Evolutionary conservation across 2,329 filamentous ascomycete genomes (phyloP), one percentile per base, ranked within the genome.

Genomic region (Penicillium paneum): DNA sequence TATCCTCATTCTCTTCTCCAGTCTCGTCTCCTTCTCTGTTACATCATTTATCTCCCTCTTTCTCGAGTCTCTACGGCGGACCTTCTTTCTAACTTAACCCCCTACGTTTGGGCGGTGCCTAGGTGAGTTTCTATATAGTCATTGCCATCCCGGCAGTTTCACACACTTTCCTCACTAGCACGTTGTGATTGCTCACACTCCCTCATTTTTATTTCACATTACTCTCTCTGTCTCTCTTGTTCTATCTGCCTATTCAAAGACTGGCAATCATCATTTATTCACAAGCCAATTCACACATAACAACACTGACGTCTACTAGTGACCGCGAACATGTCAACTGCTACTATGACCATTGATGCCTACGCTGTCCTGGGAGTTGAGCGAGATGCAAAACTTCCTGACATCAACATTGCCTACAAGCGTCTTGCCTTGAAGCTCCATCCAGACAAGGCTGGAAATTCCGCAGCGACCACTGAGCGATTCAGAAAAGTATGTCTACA

Each of bases 361-460:
- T 74, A 74, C 40, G 53, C 60, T 7, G 52, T 64, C 31, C 61
- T 73, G 8, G 65, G 64, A 1, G 60, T 72, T n/a, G 10, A 56
- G 3, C 51, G 34, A 8, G 24, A 67, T 38, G 64, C 69, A n/a
- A 59, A 59, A 2, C 29, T 62, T 35, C 64, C 67, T 32, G 69
- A 71, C 7, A 72, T 73, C 53, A 71, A 70, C 46, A 58, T 57
- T 28, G 65, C 70, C 3, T 74, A 71, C 58, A 72, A 68, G 35
- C 63, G 51, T 36, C 64, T 74, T n/a, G 69, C 69, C 8, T 54
- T 74, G 26, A 68, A 67, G 42, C 55, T 64, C 46, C 70, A 73
- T 42, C 71, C 71, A 2, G 71, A 74, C 58, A 73, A 74, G 53
- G 51, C 58, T 36, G 61, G 59, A 19, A 48, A 52, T 5, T 52